Evolutionary conservation across 2,329 filamentous ascomycete genomes (phyloP).

Genomic region (Calonectria hawksworthii): DNA sequence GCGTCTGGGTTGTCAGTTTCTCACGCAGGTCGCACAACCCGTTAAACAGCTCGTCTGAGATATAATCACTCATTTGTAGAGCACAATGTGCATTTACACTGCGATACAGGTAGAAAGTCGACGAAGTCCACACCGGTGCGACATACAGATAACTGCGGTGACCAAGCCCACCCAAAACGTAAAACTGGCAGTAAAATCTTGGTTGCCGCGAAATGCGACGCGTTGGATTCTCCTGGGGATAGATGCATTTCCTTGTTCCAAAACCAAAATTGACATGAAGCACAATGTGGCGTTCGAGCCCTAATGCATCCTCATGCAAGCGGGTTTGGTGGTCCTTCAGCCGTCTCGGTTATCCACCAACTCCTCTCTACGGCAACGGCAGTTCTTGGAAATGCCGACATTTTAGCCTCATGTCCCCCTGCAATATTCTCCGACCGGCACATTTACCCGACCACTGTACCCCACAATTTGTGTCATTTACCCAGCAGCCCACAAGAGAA

Average conservation of each 20-base stretch:
- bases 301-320: not conserved
- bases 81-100: not conserved
- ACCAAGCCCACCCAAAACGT: not conserved
- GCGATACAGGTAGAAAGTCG: too few relatives aligned
- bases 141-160: not conserved
- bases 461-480: not conserved
- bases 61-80: not conserved
- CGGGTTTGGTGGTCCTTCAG: not conserved
- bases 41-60: not conserved
- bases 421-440: not conserved
- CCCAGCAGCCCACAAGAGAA: not conserved
- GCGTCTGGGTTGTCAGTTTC: not conserved
- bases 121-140: too few relatives aligned
- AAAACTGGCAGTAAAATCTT: not conserved
- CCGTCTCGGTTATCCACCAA: not conserved
- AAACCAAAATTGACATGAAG: not conserved
- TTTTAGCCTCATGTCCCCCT: not conserved
- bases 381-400: not conserved
- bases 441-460: not conserved
- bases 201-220: not conserved
- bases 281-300: not conserved
- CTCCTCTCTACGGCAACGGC: not conserved
- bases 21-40: not conserved
- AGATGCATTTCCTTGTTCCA: not conserved
- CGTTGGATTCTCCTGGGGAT: not conserved